Base-by-base conservation (phyloP, 2,329 filamentous ascomycete species). In the Fusarium nodosum region DNA sequence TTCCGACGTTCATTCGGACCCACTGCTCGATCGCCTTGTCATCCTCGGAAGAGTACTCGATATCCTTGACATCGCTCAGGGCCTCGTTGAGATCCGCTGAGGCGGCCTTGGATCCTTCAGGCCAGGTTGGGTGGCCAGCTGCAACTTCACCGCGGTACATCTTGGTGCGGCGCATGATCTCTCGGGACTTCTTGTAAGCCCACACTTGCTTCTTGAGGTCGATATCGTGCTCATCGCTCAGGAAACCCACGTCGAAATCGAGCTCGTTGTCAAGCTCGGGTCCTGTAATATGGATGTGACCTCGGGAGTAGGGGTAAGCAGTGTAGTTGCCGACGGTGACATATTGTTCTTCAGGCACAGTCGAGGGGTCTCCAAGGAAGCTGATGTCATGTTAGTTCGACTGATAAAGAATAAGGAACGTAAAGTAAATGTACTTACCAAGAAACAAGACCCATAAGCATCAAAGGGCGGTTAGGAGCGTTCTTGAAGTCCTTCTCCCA, bases 141-240 rank as follows among this genome's bases (percentile, higher is more conserved):
- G 78, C 75, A 4, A 83, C 38, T 70, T 86, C 82, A 71, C 87
- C 81, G 62, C 82, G 75, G 76, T 86, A 90, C 71, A 85, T 82
- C 2, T 81, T 76, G 71, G 87, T 86, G 7, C 88, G 85, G 4
- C 88, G 84, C 47, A 84, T 81, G 56, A 91, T 85, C 74, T 90
- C 88, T 2, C 90, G 86, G n/a, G 83, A 82, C 71, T 85, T 86
- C 77, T 91, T 91, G 80, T 91, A 91, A 1, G 81, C 84, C 88
- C 88, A 91, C 6, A 89, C 71, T 22, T 88, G 85, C 71, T 86
- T 88, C 76, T 87, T 86, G 38, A 90, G 48, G 72, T 91, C 88
- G n/a, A 87, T 76, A 71, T 90, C 88, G 22, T 87, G 73, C 15
- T 78, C 70, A 54, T 90, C 85, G 7, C 78, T 82, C 33, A 91